These are phyloP conservation scores for Vitis hybrid DNA, from an alignment of 177 flowering plant genomes.

Conservation along the genomic window DNA sequence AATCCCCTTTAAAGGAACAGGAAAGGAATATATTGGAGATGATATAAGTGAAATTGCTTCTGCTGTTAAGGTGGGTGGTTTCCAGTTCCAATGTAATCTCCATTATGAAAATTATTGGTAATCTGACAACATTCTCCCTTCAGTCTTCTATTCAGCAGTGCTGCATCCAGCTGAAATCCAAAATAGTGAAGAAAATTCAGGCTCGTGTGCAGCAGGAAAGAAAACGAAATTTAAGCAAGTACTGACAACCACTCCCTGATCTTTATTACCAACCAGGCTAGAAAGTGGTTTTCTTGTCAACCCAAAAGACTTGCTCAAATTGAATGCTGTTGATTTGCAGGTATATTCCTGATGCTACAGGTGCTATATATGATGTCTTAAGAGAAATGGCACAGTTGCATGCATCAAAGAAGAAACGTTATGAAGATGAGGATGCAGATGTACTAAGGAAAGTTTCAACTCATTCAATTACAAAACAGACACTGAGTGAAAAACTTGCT, in stretches of 20 bases:
- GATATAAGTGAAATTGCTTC: constrained; percentile 92
- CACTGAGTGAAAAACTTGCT: constrained; percentile 69
- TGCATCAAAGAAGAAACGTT: constrained; percentile 61
- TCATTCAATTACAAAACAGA: constrained; percentile 54
- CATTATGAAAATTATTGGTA: neutral
- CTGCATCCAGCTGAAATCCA: constrained; percentile 84
- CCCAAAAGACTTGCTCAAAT: neutral
- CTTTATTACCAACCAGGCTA: neutral
- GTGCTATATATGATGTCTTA: constrained; percentile 68
- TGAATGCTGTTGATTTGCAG: constrained; percentile 32
- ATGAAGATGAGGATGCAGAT: constrained; percentile 55
- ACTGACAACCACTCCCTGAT: constrained; percentile 15
- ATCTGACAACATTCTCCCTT: constrained; percentile 22
- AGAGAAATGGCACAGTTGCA: constrained; percentile 54
- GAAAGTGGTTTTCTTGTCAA: neutral
- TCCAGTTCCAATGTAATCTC: neutral
- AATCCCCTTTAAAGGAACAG: constrained; percentile 98
- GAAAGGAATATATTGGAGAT: constrained; percentile 99
- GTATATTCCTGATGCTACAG: constrained; percentile 79
- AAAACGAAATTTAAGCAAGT: constrained; percentile 84
- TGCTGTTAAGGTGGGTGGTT: constrained; percentile 78
- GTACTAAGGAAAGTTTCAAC: constrained; percentile 57
- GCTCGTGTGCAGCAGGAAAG: constrained; percentile 98
- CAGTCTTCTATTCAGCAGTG: constrained; percentile 91
- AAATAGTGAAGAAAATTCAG: constrained; percentile 87